Evolutionary conservation across 179 eudicot genomes (phyloP).

Genomic region (Beta macrorhiza): DNA sequence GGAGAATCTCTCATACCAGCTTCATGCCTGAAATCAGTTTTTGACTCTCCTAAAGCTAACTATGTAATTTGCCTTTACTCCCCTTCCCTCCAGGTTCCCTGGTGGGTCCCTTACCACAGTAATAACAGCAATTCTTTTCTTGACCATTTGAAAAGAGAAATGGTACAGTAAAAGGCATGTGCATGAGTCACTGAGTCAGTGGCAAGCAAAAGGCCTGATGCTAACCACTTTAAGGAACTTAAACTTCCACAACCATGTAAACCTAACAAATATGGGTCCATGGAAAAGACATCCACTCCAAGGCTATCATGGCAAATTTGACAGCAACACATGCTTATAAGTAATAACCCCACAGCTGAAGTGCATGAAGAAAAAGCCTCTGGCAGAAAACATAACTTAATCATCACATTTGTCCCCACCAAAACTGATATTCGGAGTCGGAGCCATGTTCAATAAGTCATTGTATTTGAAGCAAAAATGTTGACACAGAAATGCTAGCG

Average conservation of each 20-base stretch:
- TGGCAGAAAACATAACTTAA: neutral
- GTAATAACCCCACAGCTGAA: neutral
- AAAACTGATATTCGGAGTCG: neutral
- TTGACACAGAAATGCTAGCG: neutral
- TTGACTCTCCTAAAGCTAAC: neutral
- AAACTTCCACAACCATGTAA: slow-evolving; percentile 1
- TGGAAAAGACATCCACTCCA: neutral
- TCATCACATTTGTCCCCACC: neutral
- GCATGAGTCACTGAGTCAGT: neutral
- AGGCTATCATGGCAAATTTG: neutral
- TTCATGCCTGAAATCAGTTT: neutral
- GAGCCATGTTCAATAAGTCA: no score
- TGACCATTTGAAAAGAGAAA: neutral
- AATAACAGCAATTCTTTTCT: neutral
- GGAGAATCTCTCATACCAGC: neutral
- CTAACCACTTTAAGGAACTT: neutral
- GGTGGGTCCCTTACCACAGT: neutral
- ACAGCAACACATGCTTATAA: neutral
- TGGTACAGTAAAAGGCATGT: neutral
- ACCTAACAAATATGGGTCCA: neutral
- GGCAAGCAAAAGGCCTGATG: neutral
- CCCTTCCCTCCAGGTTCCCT: neutral
- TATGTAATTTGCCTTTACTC: neutral
- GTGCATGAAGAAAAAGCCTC: neutral
- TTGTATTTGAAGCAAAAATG: neutral